phyloP scores from a whole-genome alignment of 495 filamentous ascomycete species.

The Neurospora sp. region DNA sequence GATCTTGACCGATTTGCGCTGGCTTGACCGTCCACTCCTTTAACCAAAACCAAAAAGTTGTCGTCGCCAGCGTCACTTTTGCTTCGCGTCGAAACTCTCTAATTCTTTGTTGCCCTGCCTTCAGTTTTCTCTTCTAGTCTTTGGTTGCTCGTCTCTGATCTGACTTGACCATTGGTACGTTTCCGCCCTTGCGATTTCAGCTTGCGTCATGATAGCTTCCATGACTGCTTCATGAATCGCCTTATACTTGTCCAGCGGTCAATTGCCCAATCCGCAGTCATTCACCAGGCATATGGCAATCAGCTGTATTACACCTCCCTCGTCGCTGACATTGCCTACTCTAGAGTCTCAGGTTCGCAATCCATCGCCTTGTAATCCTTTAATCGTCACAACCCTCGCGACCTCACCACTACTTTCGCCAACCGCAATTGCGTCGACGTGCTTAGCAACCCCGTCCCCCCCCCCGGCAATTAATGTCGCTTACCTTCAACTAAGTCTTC shows the following conservation, averaged over 20 bases:
- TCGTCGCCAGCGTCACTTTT: slow-evolving; percentile 10
- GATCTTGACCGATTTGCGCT: slow-evolving; percentile 36
- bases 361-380: slow-evolving; percentile 15
- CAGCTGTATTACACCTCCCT: neutral
- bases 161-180: slow-evolving; percentile 11
- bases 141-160: slow-evolving; percentile 9
- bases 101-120: slow-evolving; percentile 11
- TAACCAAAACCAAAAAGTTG: slow-evolving; percentile 9
- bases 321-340: slow-evolving; percentile 8
- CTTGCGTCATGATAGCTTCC: neutral
- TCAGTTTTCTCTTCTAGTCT: slow-evolving; percentile 5
- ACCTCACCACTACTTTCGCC: neutral
- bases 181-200: neutral
- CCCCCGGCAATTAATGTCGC: slow-evolving; percentile 30
- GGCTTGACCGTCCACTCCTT: slow-evolving; percentile 46
- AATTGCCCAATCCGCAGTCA: neutral
- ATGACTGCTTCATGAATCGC: neutral
- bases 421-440: neutral
- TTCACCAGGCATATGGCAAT: neutral
- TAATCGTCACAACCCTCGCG: slow-evolving; percentile 12
- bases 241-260: neutral
- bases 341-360: neutral
- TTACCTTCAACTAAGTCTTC: slow-evolving; percentile 22
- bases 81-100: slow-evolving; percentile 18
- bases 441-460: neutral